A percentile compares a stretch with the other conserved stretches of the same genome.
Evolutionary conservation across 768 basidiomycete genomes (phyloP).

Genomic region (Xanthoconium purpureum): DNA sequence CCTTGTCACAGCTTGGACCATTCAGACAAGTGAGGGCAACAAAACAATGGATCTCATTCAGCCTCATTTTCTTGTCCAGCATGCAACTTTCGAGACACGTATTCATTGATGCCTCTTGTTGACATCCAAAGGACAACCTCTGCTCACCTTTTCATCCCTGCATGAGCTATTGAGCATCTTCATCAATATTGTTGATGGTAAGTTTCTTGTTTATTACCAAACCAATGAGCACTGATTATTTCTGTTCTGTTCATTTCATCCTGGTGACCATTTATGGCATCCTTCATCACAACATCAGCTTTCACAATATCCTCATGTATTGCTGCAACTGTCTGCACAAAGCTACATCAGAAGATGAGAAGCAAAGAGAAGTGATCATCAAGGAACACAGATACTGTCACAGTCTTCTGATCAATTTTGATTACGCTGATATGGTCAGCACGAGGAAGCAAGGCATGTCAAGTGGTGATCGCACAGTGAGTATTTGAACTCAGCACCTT

Average conservation of each 20-base stretch:
- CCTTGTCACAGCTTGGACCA: neutral
- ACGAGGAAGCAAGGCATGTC: neutral
- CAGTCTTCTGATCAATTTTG: neutral
- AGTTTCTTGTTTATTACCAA: neutral
- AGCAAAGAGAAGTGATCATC: neutral
- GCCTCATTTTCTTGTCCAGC: neutral
- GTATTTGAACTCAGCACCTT: neutral
- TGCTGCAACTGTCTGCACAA: neutral
- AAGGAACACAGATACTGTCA: neutral
- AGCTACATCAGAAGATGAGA: neutral
- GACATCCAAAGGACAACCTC: neutral
- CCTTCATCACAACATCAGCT: neutral
- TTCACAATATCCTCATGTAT: neutral
- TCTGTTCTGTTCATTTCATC: neutral
- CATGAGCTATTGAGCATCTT: neutral
- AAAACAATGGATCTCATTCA: neutral
- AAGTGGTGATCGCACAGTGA: neutral
- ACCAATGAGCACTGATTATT: no score
- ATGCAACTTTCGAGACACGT: neutral
- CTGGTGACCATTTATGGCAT: neutral
- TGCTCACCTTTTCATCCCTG: neutral
- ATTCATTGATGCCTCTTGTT: neutral
- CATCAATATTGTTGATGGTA: neutral
- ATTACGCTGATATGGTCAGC: neutral
- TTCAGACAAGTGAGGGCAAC: neutral